Evolutionary conservation across 495 filamentous ascomycete genomes (phyloP).

Genomic region (Xylaria cubensis): DNA sequence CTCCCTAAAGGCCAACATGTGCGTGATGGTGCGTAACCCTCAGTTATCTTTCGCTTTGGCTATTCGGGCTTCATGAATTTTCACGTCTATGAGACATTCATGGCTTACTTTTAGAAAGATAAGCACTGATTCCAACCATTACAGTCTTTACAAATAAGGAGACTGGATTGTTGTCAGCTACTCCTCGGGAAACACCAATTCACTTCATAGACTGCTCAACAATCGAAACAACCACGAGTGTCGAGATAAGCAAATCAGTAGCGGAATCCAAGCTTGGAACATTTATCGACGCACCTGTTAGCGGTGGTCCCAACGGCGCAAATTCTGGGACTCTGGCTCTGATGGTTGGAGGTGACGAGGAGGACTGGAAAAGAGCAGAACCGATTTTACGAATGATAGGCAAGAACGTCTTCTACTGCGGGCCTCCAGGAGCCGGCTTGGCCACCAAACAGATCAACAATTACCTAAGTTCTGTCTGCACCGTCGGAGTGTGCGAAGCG

Average conservation of each 20-base stretch:
- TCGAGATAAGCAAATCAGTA: conserved; percentile 37
- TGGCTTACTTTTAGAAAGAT: neutral
- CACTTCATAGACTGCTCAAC: conserved; percentile 49
- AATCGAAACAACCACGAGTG: conserved; percentile 44
- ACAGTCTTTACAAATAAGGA: conserved; percentile 39
- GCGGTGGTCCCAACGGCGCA: conserved; percentile 53
- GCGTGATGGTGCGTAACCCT: conserved; percentile 15
- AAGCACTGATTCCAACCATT: neutral
- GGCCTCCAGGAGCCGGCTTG: conserved; percentile 28
- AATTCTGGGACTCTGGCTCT: conserved; percentile 51
- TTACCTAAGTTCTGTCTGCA: conserved; percentile 31
- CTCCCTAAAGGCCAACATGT: conserved; percentile 45
- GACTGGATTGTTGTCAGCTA: conserved; percentile 39
- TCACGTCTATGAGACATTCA: neutral
- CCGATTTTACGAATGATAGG: conserved; percentile 31
- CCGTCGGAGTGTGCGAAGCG: conserved; percentile 27
- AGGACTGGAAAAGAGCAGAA: conserved; percentile 18
- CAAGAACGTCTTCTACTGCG: conserved; percentile 29
- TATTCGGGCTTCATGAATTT: neutral
- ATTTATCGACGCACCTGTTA: conserved; percentile 49
- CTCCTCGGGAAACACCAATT: conserved; percentile 22
- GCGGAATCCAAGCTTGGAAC: conserved; percentile 37
- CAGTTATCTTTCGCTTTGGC: neutral
- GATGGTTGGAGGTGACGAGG: conserved; percentile 30
- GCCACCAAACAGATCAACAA: conserved; percentile 36